Evolutionary conservation across 1,284 basidiomycete genomes (phyloP), one percentile per base, ranked within the genome.

Genomic region (Ustilago shanxiensis): DNA sequence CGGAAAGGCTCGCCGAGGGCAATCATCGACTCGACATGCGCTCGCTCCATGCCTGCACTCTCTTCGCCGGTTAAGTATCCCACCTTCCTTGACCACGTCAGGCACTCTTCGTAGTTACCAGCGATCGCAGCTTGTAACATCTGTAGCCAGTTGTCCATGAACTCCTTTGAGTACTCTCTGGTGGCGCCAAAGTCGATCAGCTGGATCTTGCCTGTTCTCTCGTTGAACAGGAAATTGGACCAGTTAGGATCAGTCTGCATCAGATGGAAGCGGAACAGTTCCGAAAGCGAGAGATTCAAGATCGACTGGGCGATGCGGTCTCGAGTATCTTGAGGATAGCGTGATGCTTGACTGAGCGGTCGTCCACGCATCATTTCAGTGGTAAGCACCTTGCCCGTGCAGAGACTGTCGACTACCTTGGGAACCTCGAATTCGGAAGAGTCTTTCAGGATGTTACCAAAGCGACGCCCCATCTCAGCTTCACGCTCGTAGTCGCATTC

Each of bases 221-320:
- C 83, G 86, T 95, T 93, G 91, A 92, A 98, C 29, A 99, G 88
- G 88, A 99, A 99, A 86, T 98, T 99, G 24, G 93, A 93, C 93
- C 94, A 98, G 85, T 99, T 99, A 1, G 97, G 96, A 86, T 99
- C 96, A 0, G 96, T 99, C 87, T 99, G 97, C 97, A 99, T 98
- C 52, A 93, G 88, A 26, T 93, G 89, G 88, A 95, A 97, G 66
- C 91, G 89, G 87, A 98, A 97, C 14, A 98, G 90, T 85, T 99
- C 96, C 65, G 90, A 91, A 45, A 99, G 88, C 82, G 95, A 97
- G 3, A 99, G 89, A 57, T 94, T 92, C 56, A 98, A 89, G 59
- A 98, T 90, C 57, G 91, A 89, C 2, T 89, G 88, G 2, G 95
- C 94, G 81, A 99, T 96, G 93, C 96, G 82, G 82, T 98, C 89